These are phyloP conservation scores for Lentinus brumalis DNA, from an alignment of 768 basidiomycete genomes.

Conservation along the genomic window DNA sequence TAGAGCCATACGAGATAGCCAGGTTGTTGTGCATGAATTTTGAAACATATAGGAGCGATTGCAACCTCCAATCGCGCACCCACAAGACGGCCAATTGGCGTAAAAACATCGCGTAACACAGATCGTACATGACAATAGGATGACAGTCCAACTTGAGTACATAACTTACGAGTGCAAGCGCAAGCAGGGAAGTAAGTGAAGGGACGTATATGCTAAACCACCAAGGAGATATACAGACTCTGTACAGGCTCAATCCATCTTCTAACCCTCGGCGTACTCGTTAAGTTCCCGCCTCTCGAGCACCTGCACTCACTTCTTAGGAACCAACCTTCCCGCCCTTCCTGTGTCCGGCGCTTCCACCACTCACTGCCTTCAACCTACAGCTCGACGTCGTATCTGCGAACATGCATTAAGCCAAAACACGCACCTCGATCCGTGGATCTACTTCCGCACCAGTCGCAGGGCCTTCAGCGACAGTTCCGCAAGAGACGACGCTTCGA, in stretches of 20 bases:
- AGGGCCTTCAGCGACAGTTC: conserved; percentile 78
- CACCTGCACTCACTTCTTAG: conserved; percentile 82
- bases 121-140: too few species aligned
- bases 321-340: conserved; percentile 95
- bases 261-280: conserved; percentile 38
- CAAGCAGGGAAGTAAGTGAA: not conserved
- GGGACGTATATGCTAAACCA: not conserved
- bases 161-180: not conserved
- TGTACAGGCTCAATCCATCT: conserved; percentile 35
- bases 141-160: too few species aligned
- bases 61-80: too few species aligned
- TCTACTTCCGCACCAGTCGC: conserved; percentile 68
- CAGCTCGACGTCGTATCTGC: not conserved
- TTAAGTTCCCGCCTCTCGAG: conserved; percentile 48
- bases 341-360: conserved; percentile 94
- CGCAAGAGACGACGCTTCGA: conserved; percentile 69
- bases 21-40: too few species aligned
- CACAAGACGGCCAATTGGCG: too few species aligned
- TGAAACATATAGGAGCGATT: too few species aligned
- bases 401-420: not conserved
- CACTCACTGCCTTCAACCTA: conserved; percentile 66
- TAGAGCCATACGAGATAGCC: too few species aligned
- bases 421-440: conserved; percentile 54
- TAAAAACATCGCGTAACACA: too few species aligned
- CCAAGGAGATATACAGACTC: not conserved